A percentile compares a stretch with the other conserved stretches of the same genome.
Conservation (phyloP, 352 stramenopile species). For the Phytophthora ohioensis region DNA sequence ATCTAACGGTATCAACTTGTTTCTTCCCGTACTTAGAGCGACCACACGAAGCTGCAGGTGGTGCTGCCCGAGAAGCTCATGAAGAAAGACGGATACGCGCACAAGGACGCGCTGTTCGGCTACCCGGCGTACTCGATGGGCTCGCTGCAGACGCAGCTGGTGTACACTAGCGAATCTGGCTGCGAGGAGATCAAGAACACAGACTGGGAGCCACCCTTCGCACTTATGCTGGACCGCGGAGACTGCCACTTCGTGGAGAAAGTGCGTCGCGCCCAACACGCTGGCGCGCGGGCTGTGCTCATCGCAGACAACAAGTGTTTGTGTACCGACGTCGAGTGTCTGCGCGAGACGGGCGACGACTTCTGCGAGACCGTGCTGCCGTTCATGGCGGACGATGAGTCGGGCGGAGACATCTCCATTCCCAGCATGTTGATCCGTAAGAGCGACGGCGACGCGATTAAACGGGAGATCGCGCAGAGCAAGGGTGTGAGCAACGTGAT, state of each 20-base stretch:
- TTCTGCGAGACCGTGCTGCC: constrained; percentile 91
- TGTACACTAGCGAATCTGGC: constrained; percentile 85
- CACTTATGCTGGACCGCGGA: constrained; percentile 96
- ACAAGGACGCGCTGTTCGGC: constrained; percentile 97
- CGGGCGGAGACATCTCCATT: constrained; percentile 96
- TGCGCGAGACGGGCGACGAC: constrained; percentile 76
- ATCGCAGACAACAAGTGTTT: constrained; percentile 98
- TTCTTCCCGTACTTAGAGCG: constrained; percentile 53
- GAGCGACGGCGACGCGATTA: constrained; percentile 94
- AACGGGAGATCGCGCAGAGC: constrained; percentile 83
- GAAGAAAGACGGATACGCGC: constrained; percentile 94
- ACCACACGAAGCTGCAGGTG: constrained; percentile 91
- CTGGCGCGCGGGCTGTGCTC: constrained; percentile 93
- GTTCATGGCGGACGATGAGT: constrained; percentile 95
- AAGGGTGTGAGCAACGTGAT: constrained; percentile 93
- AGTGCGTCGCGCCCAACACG: constrained; percentile 92
- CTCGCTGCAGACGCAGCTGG: constrained; percentile 89
- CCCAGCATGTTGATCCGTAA: constrained; percentile 97
- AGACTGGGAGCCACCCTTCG: constrained; percentile 93
- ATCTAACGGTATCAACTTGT: constrained; percentile 11
- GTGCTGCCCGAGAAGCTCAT: constrained; percentile 90
- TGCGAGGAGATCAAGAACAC: constrained; percentile 84
- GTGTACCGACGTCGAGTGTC: constrained; percentile 88
- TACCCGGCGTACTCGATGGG: constrained; percentile 94
- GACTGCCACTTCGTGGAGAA: constrained; percentile 98